phyloP scores from a whole-genome alignment of 345 rosid species.

The Citropsis articulata region DNA sequence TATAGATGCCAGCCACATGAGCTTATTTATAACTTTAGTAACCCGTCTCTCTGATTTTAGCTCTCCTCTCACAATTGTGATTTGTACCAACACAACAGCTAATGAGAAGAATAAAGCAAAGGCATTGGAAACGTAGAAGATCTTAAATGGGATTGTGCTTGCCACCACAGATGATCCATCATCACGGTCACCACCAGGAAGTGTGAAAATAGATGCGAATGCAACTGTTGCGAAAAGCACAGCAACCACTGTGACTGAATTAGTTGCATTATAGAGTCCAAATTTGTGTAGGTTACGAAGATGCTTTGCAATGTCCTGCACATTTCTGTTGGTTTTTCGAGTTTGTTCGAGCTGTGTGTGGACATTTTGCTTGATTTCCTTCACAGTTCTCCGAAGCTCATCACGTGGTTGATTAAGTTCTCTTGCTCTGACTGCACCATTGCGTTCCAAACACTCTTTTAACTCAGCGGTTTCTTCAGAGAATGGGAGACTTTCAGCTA shows the following conservation, averaged over 20 bases:
- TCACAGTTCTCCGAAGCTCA: slow-evolving; percentile 75
- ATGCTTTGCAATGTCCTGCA: slow-evolving; percentile 74
- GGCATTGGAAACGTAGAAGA: slow-evolving; percentile 72
- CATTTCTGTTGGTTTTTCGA: slow-evolving; percentile 75
- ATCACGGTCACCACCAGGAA: slow-evolving; percentile 74
- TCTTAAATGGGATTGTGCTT: slow-evolving; percentile 44
- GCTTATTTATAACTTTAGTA: slow-evolving; percentile 77
- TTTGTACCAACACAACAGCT: slow-evolving; percentile 91
- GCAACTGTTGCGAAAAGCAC: slow-evolving; percentile 95
- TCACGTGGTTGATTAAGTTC: slow-evolving; percentile 79
- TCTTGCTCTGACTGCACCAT: slow-evolving; percentile 70
- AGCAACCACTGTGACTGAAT: slow-evolving; percentile 85
- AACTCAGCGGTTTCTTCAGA: slow-evolving; percentile 70
- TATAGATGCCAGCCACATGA: slow-evolving; percentile 95
- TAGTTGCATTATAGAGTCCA: slow-evolving; percentile 84
- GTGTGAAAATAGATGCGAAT: slow-evolving; percentile 76
- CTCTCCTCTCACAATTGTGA: slow-evolving; percentile 84
- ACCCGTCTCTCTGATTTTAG: slow-evolving; percentile 75
- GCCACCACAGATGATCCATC: slow-evolving; percentile 60
- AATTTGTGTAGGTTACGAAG: slow-evolving; percentile 73
- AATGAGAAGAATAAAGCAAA: slow-evolving; percentile 81
- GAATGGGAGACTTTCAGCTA: slow-evolving; percentile 75
- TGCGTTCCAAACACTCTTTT: slow-evolving; percentile 50
- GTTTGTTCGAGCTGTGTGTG: slow-evolving; percentile 88
- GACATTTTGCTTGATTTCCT: slow-evolving; percentile 75